Base-by-base conservation (phyloP, 306 rosid species). In the Prunus mongolica region DNA sequence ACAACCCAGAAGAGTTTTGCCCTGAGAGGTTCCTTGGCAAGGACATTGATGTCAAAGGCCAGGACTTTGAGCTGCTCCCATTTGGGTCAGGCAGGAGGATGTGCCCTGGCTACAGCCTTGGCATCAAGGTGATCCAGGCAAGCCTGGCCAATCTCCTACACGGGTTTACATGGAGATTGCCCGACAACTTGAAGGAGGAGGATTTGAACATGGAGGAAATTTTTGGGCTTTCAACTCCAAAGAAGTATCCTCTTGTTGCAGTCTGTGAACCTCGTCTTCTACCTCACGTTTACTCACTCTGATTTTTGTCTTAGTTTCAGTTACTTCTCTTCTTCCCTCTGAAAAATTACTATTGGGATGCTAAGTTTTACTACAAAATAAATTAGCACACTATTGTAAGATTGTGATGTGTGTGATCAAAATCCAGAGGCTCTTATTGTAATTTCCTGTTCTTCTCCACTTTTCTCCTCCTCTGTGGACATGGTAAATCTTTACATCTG, bases 21-120 rank as follows among this genome's bases (percentile, higher is more conserved):
- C 98, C 96, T 0, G 96, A 89, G 25, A 86, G 98, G 76, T 93
- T 93, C 76, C 0, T 88, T 0, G 89, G 62, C 9, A 91, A 76
- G 64, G 67, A 69, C 44, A 84, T 91, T 0, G 96, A 91, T 73
- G 92, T 89, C 8, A 88, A 79, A 67, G 97, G 96, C 5, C 96
- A 91, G 34, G 87, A 91, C 75, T 93, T 11, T 52, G 93, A 89
- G 82, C 72, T 93, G n/a, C 54, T 93, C 76, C 96, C 97, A 22
- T 93, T 93, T 76, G 97, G 98, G 55, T 80, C 97, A 16, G 98
- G 97, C 6, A 85, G 98, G 81, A 87, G 97, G 62, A 91, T 91
- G 96, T 91, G 98, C 25, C 98, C 96, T 8, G 97, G 96, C 5
- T 89, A 93, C 58, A 65, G 89, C 78, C 91, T 91, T 20, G 98